phyloP scores from a whole-genome alignment of 768 basidiomycete genomes.

The Trichaptum fuscoviolaceum region DNA sequence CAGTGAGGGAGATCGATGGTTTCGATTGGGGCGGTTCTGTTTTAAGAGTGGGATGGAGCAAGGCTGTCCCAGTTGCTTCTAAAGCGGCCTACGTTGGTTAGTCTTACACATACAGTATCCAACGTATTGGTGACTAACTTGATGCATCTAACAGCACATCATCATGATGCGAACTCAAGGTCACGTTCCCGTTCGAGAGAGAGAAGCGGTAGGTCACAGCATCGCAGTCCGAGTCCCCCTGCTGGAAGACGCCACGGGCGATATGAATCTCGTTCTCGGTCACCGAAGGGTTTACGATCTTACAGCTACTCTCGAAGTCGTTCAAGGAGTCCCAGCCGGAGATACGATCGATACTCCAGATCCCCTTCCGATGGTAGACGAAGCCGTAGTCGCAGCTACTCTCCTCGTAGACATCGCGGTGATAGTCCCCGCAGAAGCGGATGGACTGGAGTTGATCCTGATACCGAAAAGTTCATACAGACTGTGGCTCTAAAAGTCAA shows the following conservation, averaged over 20 bases:
- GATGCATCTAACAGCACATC: background rate
- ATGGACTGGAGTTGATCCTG: constrained; percentile 34
- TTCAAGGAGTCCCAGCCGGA: constrained; percentile 12
- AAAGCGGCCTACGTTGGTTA: constrained; percentile 71
- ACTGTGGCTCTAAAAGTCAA: constrained; percentile 83
- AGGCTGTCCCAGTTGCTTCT: constrained; percentile 82
- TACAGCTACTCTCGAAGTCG: constrained; percentile 15
- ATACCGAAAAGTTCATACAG: constrained; percentile 81
- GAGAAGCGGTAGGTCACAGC: background rate
- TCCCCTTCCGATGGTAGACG: background rate
- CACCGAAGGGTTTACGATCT: constrained; percentile 39
- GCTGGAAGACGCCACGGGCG: constrained; percentile 21
- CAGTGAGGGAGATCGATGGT: constrained; percentile 86
- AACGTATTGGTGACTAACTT: background rate
- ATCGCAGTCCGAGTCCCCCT: background rate
- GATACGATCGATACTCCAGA: constrained; percentile 7
- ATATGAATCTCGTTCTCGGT: constrained; percentile 47
- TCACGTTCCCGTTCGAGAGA: constrained; percentile 26
- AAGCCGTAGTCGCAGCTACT: constrained; percentile 16
- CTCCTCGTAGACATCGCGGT: constrained; percentile 35
- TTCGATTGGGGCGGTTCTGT: constrained; percentile 91
- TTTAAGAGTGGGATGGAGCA: constrained; percentile 93
- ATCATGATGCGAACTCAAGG: constrained; percentile 12
- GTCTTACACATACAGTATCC: constrained; percentile 12
- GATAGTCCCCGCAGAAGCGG: background rate